Evolutionary conservation across 192 early-diverging fungal species (phyloP).

Genomic region (Backusella morwellensis): DNA sequence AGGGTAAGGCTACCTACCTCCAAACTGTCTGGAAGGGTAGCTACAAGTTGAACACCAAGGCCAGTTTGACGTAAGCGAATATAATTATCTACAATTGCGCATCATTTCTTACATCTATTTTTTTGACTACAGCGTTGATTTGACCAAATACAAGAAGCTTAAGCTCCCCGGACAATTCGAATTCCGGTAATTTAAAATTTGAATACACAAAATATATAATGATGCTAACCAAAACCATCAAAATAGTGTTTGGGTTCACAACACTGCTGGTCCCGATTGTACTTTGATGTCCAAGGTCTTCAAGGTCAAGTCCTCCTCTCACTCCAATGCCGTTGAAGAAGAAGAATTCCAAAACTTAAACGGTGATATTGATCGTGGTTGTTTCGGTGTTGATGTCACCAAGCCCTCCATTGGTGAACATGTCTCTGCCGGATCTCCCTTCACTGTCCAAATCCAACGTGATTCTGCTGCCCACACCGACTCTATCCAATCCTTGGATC

Average conservation of each 20-base stretch:
- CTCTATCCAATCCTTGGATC: conserved; percentile 10
- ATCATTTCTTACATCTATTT: background rate
- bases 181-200: conserved; percentile 25
- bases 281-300: conserved; percentile 39
- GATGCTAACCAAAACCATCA: background rate
- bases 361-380: conserved; percentile 32
- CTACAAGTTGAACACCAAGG: conserved; percentile 26
- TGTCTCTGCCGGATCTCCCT: background rate
- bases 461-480: conserved; percentile 36
- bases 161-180: conserved; percentile 36
- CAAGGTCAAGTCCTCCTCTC: conserved; percentile 24
- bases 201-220: conserved; percentile 5
- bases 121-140: conserved; percentile 20
- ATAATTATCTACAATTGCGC: background rate
- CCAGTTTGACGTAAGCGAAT: conserved; percentile 28
- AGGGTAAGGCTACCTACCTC: conserved; percentile 28
- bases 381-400: conserved; percentile 31
- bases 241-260: conserved; percentile 31
- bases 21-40: conserved; percentile 35
- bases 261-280: conserved; percentile 32
- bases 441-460: conserved; percentile 29
- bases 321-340: conserved; percentile 25
- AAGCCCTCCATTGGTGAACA: conserved; percentile 15
- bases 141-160: conserved; percentile 29
- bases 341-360: conserved; percentile 18